A percentile compares a stretch with the other conserved stretches of the same genome.
These are phyloP conservation scores for Dalbergia cochinchinensis DNA, from an alignment of 306 rosid genomes.

Conservation along the genomic window DNA sequence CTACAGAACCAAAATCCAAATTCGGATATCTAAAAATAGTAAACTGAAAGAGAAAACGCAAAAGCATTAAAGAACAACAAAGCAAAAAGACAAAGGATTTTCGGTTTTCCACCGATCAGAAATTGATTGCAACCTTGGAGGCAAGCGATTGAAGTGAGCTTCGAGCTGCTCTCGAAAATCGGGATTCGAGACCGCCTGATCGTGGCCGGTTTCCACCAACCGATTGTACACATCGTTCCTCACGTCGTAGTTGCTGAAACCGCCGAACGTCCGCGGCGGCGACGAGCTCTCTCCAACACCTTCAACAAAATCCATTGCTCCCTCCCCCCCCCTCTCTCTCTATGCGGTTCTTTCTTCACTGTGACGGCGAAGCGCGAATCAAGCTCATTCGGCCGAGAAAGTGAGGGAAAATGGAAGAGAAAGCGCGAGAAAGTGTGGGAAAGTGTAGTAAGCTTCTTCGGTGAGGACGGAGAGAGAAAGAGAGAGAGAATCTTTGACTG, in stretches of 20 bases:
- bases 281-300: constrained; percentile 99
- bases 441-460: background rate
- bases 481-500: constrained; percentile 54
- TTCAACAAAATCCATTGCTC: constrained; percentile 81
- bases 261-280: constrained; percentile 78
- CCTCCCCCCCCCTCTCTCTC: background rate
- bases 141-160: constrained; percentile 94
- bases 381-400: constrained; percentile 38
- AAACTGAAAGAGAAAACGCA: background rate
- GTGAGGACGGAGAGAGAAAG: background rate
- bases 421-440: constrained; percentile 42
- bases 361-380: background rate
- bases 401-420: constrained; percentile 35
- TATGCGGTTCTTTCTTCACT: constrained; percentile 11
- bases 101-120: background rate
- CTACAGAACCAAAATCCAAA: constrained; percentile 32
- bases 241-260: constrained; percentile 73
- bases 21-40: constrained; percentile 20
- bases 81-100: background rate
- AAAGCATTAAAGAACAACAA: background rate
- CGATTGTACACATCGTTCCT: constrained; percentile 85
- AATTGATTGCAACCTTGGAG: constrained; percentile 69
- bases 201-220: constrained; percentile 70
- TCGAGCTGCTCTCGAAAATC: constrained; percentile 85
- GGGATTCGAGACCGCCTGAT: constrained; percentile 68